phyloP scores from a whole-genome alignment of 1,284 basidiomycete species.

The Sphaerobolus stellatus region DNA sequence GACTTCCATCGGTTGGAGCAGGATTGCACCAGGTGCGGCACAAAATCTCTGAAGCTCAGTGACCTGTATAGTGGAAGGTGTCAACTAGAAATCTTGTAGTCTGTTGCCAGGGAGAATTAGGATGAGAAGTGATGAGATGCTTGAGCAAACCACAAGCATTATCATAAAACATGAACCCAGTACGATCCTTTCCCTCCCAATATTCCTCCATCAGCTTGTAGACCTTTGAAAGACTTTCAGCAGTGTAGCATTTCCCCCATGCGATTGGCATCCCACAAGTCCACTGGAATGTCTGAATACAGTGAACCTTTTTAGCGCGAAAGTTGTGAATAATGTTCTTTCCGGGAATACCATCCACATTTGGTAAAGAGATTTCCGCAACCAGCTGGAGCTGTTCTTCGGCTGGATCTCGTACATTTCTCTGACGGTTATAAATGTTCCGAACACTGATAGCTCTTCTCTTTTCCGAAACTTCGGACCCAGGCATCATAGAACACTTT shows the following conservation, averaged over 20 bases:
- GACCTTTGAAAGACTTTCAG: slow-evolving; percentile 22
- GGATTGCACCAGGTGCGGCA: slow-evolving; percentile 33
- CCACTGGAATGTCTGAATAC: slow-evolving; percentile 27
- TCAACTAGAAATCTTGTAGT: slow-evolving; percentile 29
- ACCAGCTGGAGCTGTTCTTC: background rate
- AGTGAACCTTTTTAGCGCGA: slow-evolving; percentile 21
- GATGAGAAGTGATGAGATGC: slow-evolving; percentile 24
- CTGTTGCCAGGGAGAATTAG: slow-evolving; percentile 18
- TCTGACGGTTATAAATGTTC: background rate
- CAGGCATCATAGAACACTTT: background rate
- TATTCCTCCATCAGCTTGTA: slow-evolving; percentile 17
- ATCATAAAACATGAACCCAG: slow-evolving; percentile 27
- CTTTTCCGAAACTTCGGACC: background rate
- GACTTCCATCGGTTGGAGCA: slow-evolving; percentile 30
- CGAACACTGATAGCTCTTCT: background rate
- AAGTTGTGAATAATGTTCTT: slow-evolving; percentile 18
- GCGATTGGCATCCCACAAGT: slow-evolving; percentile 23
- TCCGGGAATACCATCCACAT: background rate
- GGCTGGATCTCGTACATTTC: background rate
- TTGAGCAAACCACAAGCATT: slow-evolving; percentile 26
- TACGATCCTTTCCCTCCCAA: background rate
- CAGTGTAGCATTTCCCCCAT: slow-evolving; percentile 23
- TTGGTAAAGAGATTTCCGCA: too few species aligned
- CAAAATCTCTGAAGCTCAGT: slow-evolving; percentile 23
- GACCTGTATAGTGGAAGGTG: slow-evolving; percentile 31